A percentile compares a stretch with the other conserved stretches of the same genome.
Conservation (phyloP, 192 early-diverging fungal species). For the Entomortierella chlamydospora region DNA sequence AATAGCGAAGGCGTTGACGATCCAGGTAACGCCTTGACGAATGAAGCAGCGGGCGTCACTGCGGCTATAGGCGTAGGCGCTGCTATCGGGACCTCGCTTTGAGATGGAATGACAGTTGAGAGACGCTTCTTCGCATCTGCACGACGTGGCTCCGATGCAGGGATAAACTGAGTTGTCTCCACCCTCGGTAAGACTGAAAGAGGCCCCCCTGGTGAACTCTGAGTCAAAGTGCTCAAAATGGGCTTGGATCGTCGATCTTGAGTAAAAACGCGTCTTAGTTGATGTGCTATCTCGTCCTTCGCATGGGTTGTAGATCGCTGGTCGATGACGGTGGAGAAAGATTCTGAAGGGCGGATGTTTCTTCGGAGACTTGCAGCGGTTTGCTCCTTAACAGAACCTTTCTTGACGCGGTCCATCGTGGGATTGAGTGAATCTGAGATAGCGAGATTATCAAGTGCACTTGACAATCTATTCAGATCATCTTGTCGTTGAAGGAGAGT, state of each 20-base stretch:
- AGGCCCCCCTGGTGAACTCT: neutral
- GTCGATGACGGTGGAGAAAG: neutral
- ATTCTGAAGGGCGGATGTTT: neutral
- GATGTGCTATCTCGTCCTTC: constrained; percentile 26
- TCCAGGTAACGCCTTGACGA: neutral
- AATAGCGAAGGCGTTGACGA: constrained; percentile 2
- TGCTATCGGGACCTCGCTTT: neutral
- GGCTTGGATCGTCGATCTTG: constrained; percentile 2
- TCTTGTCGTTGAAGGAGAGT: constrained; percentile 56
- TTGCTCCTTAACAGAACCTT: neutral
- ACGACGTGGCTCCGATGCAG: constrained; percentile 39
- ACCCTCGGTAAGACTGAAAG: constrained; percentile 26
- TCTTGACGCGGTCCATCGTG: neutral
- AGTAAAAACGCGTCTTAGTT: constrained; percentile 25
- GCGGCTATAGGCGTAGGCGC: neutral
- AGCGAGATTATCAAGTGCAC: constrained; percentile 25
- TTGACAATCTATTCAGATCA: constrained; percentile 57
- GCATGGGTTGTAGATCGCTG: constrained; percentile 3
- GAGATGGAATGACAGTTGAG: constrained; percentile 13
- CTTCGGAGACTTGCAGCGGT: neutral
- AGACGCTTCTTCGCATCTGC: constrained; percentile 36
- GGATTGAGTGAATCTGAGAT: constrained; percentile 13
- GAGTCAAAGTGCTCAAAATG: neutral
- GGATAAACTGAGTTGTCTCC: constrained; percentile 23
- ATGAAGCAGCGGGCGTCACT: neutral